phyloP scores from a whole-genome alignment of 2,329 filamentous ascomycete genomes.

The Colletotrichum sp. region DNA sequence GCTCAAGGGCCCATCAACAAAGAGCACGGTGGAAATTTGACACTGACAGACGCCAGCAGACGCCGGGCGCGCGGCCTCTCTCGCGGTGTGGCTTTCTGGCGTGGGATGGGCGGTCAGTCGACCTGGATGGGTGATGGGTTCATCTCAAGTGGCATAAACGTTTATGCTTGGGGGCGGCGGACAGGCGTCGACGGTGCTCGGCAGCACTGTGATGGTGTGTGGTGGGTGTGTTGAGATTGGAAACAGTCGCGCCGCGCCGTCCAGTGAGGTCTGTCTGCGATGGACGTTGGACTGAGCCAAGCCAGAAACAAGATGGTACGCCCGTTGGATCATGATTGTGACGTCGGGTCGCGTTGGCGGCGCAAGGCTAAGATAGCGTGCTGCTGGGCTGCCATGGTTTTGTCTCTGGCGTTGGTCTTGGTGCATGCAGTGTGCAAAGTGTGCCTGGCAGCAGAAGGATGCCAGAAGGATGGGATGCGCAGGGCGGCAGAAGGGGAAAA shows the following conservation, averaged over 20 bases:
- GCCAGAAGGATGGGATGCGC: background rate
- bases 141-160: slow-evolving; percentile 8
- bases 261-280: background rate
- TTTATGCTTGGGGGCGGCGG: background rate
- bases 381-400: background rate
- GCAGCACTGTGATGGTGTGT: background rate
- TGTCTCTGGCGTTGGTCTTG: background rate
- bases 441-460: background rate
- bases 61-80: background rate
- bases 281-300: slow-evolving; percentile 3
- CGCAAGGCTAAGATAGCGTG: background rate
- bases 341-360: background rate
- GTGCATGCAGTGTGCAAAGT: background rate
- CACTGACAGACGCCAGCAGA: background rate
- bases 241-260: background rate
- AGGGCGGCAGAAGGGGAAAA: background rate
- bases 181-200: background rate
- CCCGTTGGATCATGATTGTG: background rate
- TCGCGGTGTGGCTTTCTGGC: background rate
- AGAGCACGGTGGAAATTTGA: background rate
- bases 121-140: background rate
- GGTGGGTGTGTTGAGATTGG: background rate
- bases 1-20: slow-evolving; percentile 1
- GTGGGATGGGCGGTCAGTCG: background rate
- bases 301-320: background rate